phyloP scores from a whole-genome alignment of 2,329 filamentous ascomycete genomes.

The Corynespora cassiicola region DNA sequence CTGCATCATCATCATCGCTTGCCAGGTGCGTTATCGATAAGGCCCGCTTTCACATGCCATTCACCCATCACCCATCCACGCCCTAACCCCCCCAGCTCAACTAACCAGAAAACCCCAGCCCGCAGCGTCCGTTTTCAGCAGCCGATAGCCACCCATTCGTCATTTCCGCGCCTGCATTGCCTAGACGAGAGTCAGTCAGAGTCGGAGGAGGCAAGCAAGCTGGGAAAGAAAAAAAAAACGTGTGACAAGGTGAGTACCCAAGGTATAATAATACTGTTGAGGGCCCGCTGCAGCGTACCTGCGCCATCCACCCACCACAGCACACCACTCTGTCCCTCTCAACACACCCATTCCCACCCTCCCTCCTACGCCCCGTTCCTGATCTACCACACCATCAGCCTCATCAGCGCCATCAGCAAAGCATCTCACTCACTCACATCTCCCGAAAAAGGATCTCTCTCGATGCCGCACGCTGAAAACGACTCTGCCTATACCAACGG shows the following conservation, averaged over 20 bases:
- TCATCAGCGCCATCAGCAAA: slow-evolving; percentile 1
- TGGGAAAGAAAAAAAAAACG: too few species aligned
- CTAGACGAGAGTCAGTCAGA: slow-evolving; percentile 5
- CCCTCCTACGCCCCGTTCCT: too few species aligned
- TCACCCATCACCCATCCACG: slow-evolving; percentile 1
- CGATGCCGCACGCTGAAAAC: slow-evolving; percentile 42
- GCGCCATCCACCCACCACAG: too few species aligned
- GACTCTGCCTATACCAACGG: slow-evolving; percentile 31
- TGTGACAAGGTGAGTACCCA: too few species aligned
- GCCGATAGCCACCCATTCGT: too few species aligned
- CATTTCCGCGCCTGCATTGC: neutral
- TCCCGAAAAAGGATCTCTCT: neutral
- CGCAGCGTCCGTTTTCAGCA: slow-evolving; percentile 11
- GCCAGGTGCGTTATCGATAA: slow-evolving; percentile 17
- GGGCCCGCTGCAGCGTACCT: too few species aligned
- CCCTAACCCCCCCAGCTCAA: too few species aligned
- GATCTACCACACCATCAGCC: neutral
- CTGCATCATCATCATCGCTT: neutral
- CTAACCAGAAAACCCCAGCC: too few species aligned
- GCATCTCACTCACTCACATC: neutral
- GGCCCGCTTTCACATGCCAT: slow-evolving; percentile 16
- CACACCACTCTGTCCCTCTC: neutral
- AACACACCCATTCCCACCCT: neutral
- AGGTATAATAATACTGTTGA: too few species aligned
- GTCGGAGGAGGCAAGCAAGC: too few species aligned